phyloP scores from a whole-genome alignment of 169 alveolate species.

The Plasmodium reichenowi region DNA sequence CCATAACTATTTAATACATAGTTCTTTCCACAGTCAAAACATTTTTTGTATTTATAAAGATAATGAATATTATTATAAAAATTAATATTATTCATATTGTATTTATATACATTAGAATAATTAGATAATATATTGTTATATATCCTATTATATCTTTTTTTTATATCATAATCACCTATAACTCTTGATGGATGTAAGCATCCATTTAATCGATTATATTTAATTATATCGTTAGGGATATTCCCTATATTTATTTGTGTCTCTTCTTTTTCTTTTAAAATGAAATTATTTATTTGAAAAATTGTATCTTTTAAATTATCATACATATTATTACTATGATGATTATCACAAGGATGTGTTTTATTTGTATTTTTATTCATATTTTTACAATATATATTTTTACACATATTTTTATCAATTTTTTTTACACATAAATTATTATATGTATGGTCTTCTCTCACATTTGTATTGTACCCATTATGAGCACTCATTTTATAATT shows the following conservation, averaged over 20 bases:
- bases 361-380: neutral
- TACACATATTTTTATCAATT: neutral
- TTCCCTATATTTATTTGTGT: slow-evolving; percentile 52
- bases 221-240: slow-evolving; percentile 14
- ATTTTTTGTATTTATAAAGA: slow-evolving; percentile 14
- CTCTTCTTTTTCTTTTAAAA: slow-evolving; percentile 26
- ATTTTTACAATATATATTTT: neutral
- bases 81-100: slow-evolving; percentile 57
- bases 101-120: slow-evolving; percentile 52
- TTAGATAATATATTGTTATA: slow-evolving; percentile 9
- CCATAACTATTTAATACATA: slow-evolving; percentile 67
- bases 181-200: slow-evolving; percentile 72
- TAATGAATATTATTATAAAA: slow-evolving; percentile 50
- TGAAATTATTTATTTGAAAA: slow-evolving; percentile 16
- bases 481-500: neutral
- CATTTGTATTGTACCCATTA: neutral
- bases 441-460: neutral
- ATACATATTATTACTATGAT: neutral
- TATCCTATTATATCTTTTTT: slow-evolving; percentile 14
- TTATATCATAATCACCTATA: slow-evolving; percentile 69
- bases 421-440: neutral
- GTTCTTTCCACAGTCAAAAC: slow-evolving; percentile 19
- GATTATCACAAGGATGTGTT: neutral
- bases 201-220: slow-evolving; percentile 50
- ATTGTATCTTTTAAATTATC: slow-evolving; percentile 20